Evolutionary conservation across 352 stramenopile species (phyloP), one percentile per base, ranked within the genome.

Genomic region (Saprolegnia parasitica): DNA sequence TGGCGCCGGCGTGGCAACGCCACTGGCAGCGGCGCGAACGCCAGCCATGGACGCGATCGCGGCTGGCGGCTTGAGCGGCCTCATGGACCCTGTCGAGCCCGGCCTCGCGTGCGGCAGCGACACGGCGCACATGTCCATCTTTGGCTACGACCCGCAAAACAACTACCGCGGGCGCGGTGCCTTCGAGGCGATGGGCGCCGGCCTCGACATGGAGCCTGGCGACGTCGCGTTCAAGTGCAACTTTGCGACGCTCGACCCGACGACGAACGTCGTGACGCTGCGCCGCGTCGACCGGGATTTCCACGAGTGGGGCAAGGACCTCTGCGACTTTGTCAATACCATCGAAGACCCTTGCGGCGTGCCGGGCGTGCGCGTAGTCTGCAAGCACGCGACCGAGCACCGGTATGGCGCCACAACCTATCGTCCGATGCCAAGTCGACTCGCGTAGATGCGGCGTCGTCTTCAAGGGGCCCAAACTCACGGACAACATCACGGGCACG

Each of bases 141-240:
- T 96, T 50, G 87, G 87, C 71, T 96, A 96, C 76, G 82, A 93
- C 73, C 87, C 87, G 26, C 55, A 37, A 52, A 93, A 85, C 37
- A 76, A 96, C 72, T 96, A 96, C 67, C 84, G 87, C 46, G 87
- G 87, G 24, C 83, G 87, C 26, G 87, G 87, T 9, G 92, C 87
- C 26, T 96, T 96, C 67, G 87, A 96, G 72, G 87, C 86, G 21
- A 96, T 96, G 87, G 87, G 87, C 20, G 84, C 87, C 35, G 87
- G 87, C 9, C 73, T 96, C 20, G 74, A 75, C 3, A 96, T 96
- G 87, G 78, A 78, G 56, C 90, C 89, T 72, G 87, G 87, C 23
- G 84, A 96, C 62, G 85, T 96, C 16, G 87, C 87, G 18, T 96
- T 94, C 72, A 96, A 96, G 65, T 94, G 87, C 77, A 96, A 96